Evolutionary conservation across 208 protist genomes (phyloP).

Genomic region (Tritrichomonas musculus): DNA sequence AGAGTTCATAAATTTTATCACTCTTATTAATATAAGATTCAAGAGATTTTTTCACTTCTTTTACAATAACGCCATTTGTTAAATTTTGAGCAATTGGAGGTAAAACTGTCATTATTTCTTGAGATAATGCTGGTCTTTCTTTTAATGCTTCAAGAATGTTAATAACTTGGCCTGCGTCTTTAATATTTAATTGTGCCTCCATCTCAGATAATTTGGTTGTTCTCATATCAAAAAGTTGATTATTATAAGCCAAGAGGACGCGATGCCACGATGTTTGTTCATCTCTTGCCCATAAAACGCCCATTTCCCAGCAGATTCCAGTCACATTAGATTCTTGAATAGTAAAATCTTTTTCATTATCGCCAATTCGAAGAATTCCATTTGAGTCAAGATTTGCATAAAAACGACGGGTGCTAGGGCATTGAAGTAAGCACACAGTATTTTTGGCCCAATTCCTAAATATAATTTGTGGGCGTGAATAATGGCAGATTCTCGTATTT

Average conservation of each 20-base stretch:
- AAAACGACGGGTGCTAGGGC: background rate
- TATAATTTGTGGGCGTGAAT: background rate
- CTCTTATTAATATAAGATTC: background rate
- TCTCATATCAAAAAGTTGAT: constrained; percentile 24
- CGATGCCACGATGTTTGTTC: background rate
- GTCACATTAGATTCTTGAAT: background rate
- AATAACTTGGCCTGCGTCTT: background rate
- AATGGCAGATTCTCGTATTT: background rate
- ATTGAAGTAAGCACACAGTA: background rate
- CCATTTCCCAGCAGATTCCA: constrained; percentile 30
- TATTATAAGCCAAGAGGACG: background rate
- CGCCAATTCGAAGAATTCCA: background rate
- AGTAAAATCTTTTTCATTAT: background rate
- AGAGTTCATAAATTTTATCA: background rate
- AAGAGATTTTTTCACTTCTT: background rate
- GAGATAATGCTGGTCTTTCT: background rate
- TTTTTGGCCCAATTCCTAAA: background rate
- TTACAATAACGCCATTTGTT: background rate
- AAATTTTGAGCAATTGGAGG: constrained; percentile 24
- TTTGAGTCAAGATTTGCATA: background rate
- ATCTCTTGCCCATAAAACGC: background rate
- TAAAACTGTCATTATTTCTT: constrained; percentile 19
- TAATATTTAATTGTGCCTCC: background rate
- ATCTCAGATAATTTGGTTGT: background rate
- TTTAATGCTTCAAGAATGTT: background rate